Conservation (phyloP, 2,329 filamentous ascomycete species). For the Dichotomopilus funicola region DNA sequence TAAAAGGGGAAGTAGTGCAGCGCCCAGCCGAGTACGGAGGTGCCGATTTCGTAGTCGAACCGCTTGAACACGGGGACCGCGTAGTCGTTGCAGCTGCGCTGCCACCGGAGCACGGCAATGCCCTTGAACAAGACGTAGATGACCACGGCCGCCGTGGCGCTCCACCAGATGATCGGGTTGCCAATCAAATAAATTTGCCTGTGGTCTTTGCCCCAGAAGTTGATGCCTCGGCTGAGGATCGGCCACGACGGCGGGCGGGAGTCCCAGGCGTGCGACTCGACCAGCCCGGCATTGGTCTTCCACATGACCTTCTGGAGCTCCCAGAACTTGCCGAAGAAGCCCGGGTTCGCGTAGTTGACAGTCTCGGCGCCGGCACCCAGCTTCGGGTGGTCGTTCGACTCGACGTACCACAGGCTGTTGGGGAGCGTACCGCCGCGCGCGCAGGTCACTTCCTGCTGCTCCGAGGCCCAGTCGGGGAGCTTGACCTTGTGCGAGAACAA, state of each 20-base stretch:
- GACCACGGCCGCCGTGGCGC: conserved; percentile 68
- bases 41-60: conserved; percentile 95
- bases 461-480: conserved; percentile 93
- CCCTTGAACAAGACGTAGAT: conserved; percentile 81
- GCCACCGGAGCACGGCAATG: conserved; percentile 83
- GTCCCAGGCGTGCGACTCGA: conserved; percentile 97
- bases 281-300: conserved; percentile 92
- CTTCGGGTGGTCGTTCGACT: conserved; percentile 78
- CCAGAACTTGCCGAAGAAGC: conserved; percentile 97
- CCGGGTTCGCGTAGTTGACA: conserved; percentile 91
- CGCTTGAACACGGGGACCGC: conserved; percentile 77
- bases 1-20: conserved; percentile 99
- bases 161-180: conserved; percentile 94
- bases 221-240: conserved; percentile 86
- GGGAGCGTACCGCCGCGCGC: conserved; percentile 84
- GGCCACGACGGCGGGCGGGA: conserved; percentile 93
- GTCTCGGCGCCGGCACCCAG: conserved; percentile 73
- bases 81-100: conserved; percentile 88
- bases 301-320: conserved; percentile 98
- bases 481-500: conserved; percentile 99
- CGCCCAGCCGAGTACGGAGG: conserved; percentile 85
- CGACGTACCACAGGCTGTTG: conserved; percentile 96
- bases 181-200: conserved; percentile 95
- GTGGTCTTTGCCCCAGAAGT: conserved; percentile 95
- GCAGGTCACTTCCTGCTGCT: conserved; percentile 99